These are phyloP conservation scores for Trypanosoma conorhini DNA, from an alignment of 208 protist genomes.

Conservation along the genomic window DNA sequence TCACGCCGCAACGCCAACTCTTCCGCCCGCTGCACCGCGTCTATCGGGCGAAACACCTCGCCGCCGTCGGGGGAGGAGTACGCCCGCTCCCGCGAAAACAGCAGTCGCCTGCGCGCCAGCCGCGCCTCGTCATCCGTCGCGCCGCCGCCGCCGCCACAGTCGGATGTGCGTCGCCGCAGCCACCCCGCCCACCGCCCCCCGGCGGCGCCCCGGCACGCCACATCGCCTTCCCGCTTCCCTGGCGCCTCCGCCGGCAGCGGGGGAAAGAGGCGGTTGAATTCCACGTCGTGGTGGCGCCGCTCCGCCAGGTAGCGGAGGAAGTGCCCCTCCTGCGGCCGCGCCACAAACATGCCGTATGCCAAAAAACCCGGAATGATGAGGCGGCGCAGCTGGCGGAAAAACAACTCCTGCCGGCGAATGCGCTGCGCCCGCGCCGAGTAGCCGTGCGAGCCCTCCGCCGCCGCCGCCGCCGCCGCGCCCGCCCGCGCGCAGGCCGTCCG, in stretches of 20 bases:
- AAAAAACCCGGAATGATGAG: slow-evolving; percentile 62
- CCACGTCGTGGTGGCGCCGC: slow-evolving; percentile 56
- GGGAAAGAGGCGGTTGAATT: slow-evolving; percentile 65
- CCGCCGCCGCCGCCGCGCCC: neutral
- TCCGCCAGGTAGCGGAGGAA: slow-evolving; percentile 77
- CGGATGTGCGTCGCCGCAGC: neutral
- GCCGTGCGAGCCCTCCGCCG: neutral
- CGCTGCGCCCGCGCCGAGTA: slow-evolving; percentile 33
- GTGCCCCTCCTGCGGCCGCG: slow-evolving; percentile 73
- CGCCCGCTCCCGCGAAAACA: slow-evolving; percentile 54
- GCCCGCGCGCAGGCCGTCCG: neutral
- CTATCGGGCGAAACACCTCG: slow-evolving; percentile 38
- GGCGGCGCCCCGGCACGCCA: too few species aligned
- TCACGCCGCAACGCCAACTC: slow-evolving; percentile 33
- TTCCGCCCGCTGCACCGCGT: slow-evolving; percentile 25
- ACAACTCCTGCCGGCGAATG: slow-evolving; percentile 45
- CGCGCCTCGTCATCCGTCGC: slow-evolving; percentile 44
- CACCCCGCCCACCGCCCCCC: neutral
- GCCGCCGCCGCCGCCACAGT: slow-evolving; percentile 6
- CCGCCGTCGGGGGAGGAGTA: slow-evolving; percentile 34
- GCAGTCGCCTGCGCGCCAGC: slow-evolving; percentile 37
- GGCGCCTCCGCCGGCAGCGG: neutral
- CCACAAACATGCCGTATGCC: slow-evolving; percentile 54
- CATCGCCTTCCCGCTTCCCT: neutral
- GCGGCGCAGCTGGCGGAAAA: slow-evolving; percentile 51